These are phyloP conservation scores for Cladosporium sp. DNA, from an alignment of 2,329 filamentous ascomycete genomes.

Conservation along the genomic window DNA sequence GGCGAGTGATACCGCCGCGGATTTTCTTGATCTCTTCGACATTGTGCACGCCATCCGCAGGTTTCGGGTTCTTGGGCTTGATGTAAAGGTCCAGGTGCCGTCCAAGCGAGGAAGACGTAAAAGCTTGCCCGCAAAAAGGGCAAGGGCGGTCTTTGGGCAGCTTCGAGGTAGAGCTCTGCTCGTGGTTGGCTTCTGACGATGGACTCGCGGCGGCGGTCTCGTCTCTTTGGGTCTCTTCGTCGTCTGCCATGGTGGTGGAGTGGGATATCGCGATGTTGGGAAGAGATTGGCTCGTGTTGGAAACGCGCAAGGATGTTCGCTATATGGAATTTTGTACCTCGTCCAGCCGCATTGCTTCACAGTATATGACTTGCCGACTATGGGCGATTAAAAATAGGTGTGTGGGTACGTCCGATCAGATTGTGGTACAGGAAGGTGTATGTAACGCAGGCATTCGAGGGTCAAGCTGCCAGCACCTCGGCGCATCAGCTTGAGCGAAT, in stretches of 20 bases:
- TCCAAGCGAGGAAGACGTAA: conserved; percentile 89
- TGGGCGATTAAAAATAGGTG: no score
- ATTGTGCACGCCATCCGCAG: conserved; percentile 79
- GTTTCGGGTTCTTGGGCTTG: conserved; percentile 85
- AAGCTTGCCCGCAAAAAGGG: conserved; percentile 81
- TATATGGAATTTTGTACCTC: no score
- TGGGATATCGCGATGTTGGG: no score
- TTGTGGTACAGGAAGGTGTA: not conserved
- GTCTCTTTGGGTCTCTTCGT: not conserved
- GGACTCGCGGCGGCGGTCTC: conserved; percentile 7
- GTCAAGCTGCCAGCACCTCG: no score
- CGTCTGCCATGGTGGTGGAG: conserved; percentile 2
- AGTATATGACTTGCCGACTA: no score
- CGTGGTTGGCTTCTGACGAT: conserved; percentile 4
- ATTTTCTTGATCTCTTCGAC: conserved; percentile 83
- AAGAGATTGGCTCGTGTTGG: no score
- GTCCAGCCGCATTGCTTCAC: no score
- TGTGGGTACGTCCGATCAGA: no score
- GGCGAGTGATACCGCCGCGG: conserved; percentile 77
- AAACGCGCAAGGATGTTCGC: no score
- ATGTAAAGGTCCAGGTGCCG: conserved; percentile 93
- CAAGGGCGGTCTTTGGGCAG: conserved; percentile 76
- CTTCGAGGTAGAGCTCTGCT: not conserved
- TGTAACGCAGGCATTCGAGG: not conserved
- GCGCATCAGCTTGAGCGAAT: no score